Evolutionary conservation across 768 basidiomycete genomes (phyloP).

Genomic region (Neoboletus magnificus): DNA sequence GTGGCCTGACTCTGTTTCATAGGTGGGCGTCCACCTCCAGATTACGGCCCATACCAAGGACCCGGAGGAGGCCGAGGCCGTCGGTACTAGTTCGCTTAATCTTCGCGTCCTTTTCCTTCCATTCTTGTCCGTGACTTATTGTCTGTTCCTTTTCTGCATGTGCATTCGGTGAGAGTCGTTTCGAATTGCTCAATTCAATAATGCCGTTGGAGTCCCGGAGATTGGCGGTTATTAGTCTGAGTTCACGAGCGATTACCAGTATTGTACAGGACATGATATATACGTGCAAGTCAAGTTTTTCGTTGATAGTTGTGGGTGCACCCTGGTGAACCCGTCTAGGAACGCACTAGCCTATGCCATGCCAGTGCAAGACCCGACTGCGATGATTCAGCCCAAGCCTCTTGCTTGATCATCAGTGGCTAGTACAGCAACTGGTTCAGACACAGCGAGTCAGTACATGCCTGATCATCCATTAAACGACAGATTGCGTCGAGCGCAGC

Average conservation of each 20-base stretch:
- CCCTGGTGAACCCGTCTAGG: neutral
- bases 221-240: neutral
- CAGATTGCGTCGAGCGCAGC: neutral
- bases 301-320: neutral
- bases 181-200: neutral
- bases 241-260: neutral
- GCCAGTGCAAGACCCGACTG: neutral
- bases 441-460: neutral
- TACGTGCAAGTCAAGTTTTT: neutral
- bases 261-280: neutral
- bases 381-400: neutral
- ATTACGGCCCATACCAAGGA: slow-evolving; percentile 86
- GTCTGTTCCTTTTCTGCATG: neutral
- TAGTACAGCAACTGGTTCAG: neutral
- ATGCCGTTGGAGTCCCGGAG: neutral
- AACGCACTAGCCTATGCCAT: neutral
- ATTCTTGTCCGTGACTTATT: slow-evolving; percentile 19
- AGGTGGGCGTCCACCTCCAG: slow-evolving; percentile 79
- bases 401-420: neutral
- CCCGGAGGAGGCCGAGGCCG: slow-evolving; percentile 50
- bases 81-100: slow-evolving; percentile 31
- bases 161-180: neutral
- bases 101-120: neutral
- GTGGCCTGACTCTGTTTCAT: slow-evolving; percentile 7
- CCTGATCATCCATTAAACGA: neutral